Percentiles rank a stretch among this genome's conserved stretches.
Evolutionary conservation across 768 basidiomycete genomes (phyloP).

Genomic region (Panellus pusillus): DNA sequence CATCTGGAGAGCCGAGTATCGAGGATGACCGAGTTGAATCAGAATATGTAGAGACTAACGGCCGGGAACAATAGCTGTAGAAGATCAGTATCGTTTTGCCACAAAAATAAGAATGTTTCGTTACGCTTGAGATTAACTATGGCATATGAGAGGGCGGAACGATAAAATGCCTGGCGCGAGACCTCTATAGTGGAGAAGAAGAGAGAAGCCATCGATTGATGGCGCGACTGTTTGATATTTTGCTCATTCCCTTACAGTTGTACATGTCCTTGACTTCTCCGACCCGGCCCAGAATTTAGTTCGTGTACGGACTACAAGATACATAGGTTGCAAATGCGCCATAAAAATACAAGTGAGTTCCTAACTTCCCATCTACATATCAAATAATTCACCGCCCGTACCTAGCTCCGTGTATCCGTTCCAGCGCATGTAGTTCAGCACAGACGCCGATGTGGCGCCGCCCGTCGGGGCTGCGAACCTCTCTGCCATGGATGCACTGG

Average conservation of each 20-base stretch:
- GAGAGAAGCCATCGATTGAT: constrained; percentile 29
- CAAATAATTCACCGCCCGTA: neutral
- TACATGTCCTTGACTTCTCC: too few species aligned
- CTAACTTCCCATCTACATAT: neutral
- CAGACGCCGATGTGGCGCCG: constrained; percentile 1
- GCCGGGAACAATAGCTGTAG: constrained; percentile 18
- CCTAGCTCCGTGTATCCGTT: constrained; percentile 6
- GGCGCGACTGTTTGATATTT: too few species aligned
- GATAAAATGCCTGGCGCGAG: constrained; percentile 73
- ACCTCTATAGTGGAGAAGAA: constrained; percentile 83
- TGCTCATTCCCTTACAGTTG: too few species aligned
- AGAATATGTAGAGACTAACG: constrained; percentile 12
- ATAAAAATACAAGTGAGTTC: neutral
- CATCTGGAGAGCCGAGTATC: constrained; percentile 40
- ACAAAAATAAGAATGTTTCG: constrained; percentile 25
- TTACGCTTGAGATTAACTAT: constrained; percentile 96
- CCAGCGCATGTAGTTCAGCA: constrained; percentile 14
- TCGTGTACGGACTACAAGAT: neutral
- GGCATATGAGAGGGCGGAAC: constrained; percentile 68
- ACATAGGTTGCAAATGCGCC: neutral
- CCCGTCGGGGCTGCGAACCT: constrained; percentile 9
- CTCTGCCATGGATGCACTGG: constrained; percentile 12
- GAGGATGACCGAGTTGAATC: neutral
- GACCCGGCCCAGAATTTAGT: too few species aligned
- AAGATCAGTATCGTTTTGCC: neutral